Conservation (phyloP, 2,329 filamentous ascomycete species). For the Coniochaeta hoffmannii region DNA sequence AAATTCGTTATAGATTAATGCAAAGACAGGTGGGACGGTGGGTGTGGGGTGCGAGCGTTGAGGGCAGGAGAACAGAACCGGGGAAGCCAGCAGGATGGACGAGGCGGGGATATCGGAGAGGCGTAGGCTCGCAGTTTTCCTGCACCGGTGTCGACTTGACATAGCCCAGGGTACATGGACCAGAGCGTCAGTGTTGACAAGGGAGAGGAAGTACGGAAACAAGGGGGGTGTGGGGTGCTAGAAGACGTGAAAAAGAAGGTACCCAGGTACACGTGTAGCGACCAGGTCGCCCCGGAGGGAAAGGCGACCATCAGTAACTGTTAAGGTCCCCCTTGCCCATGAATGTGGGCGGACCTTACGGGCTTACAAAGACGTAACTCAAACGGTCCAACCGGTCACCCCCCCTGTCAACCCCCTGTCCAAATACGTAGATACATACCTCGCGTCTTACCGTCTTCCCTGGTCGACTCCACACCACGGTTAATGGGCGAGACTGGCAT, state of each 20-base stretch:
- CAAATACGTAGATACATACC: no score
- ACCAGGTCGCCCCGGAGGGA: neutral
- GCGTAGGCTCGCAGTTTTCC: neutral
- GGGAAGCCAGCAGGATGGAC: neutral
- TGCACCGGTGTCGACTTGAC: neutral
- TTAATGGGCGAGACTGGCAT: no score
- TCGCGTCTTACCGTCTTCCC: no score
- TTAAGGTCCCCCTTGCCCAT: neutral
- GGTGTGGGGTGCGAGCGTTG: neutral
- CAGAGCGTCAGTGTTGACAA: neutral
- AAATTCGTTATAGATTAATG: conserved; percentile 1
- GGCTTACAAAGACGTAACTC: neutral
- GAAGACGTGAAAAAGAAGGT: neutral
- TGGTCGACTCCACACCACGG: neutral
- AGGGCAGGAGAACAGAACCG: neutral
- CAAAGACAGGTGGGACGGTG: neutral
- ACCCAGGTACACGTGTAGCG: neutral
- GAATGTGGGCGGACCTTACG: neutral
- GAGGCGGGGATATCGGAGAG: neutral
- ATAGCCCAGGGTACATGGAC: neutral
- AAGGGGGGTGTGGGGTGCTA: neutral
- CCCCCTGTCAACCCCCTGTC: neutral
- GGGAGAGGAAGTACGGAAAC: neutral
- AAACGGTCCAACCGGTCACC: no score
- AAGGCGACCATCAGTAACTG: neutral